Percentiles rank a stretch among this genome's conserved stretches.
Evolutionary conservation across 176 grass and related monocot species (phyloP).

Genomic region (Zea luxurians): DNA sequence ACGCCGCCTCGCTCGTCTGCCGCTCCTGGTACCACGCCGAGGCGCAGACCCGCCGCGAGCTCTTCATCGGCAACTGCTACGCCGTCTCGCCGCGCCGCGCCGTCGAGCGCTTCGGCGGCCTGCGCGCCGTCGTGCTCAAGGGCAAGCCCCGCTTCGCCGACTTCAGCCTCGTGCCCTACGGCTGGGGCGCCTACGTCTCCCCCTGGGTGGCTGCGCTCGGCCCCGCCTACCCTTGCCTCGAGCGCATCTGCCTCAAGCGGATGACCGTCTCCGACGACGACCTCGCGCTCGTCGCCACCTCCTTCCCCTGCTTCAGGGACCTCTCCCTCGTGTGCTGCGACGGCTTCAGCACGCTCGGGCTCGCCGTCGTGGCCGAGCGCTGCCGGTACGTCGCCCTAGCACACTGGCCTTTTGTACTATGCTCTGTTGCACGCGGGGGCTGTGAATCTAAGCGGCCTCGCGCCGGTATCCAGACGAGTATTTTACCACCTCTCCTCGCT

Average conservation of each 20-base stretch:
- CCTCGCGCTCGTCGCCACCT: conserved; percentile 56
- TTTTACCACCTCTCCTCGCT: conserved; percentile 42
- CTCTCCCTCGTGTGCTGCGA: conserved; percentile 89
- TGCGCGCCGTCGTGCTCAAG: conserved; percentile 78
- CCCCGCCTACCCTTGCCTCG: conserved; percentile 60
- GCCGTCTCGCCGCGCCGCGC: conserved; percentile 68
- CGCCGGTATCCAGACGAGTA: conserved; percentile 10
- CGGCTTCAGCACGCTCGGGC: conserved; percentile 84
- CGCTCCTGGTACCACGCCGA: conserved; percentile 85
- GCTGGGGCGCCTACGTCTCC: conserved; percentile 70
- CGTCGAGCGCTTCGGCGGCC: conserved; percentile 62
- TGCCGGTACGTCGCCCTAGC: conserved; percentile 59
- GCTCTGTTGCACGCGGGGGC: neutral
- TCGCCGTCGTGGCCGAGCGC: conserved; percentile 64
- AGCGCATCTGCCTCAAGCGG: conserved; percentile 88
- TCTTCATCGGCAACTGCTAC: conserved; percentile 99
- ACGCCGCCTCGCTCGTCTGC: conserved; percentile 82
- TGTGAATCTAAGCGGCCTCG: conserved; percentile 33
- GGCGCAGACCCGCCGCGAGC: conserved; percentile 76
- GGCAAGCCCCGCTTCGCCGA: conserved; percentile 92
- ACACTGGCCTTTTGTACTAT: neutral
- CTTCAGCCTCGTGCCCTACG: conserved; percentile 71
- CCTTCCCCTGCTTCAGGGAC: conserved; percentile 67
- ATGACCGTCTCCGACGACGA: conserved; percentile 81
- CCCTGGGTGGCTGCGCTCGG: conserved; percentile 65